Base-by-base conservation (phyloP, 1,284 basidiomycete genomes). In the Puccinia brachypodii region DNA sequence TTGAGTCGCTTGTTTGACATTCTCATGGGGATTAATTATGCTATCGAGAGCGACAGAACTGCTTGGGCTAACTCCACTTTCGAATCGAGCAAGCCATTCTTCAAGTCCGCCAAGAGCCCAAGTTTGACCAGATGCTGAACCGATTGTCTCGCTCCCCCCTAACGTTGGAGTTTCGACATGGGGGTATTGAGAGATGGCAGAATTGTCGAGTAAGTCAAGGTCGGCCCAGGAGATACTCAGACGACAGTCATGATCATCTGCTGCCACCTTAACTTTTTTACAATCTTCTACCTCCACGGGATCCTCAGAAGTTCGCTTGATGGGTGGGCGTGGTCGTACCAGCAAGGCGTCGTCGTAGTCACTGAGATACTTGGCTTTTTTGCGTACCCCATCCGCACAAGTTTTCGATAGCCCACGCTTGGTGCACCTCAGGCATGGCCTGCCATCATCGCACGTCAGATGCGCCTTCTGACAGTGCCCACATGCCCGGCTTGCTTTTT, bases 361-460 rank as follows among this genome's bases (percentile, higher is more conserved):
- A 83, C 95, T 89, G 22, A 97, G 90, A 87, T 98, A 99, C 87
- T 99, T 99, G 33, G 96, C 96, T 88, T 98, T 98, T 88, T 99
- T 99, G 84, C 96, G 90, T 84, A 94, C 92, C 0, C 96, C 96
- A 86, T 99, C 96, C 53, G 92, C 92, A 86, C 96, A 99, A 82
- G 91, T 92, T 82, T 91, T 91, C 7, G 92, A 92, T 85, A 96
- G 92, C 22, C 95, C 95, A 83, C 96, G 95, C 88, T 96, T 98
- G 76, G 95, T 90, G 86, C 96, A 99, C 69, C 96, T 91, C 84
- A 93, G 92, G 88, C 96, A 99, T 36, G 96, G 96, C 80, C 96
- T 92, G 82, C 96, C 91, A 86, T 98, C 96, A 87, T 99, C 95
- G 87, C 96, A 99, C 9, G 96, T 99, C 84, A 99, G 89, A 87